These are phyloP conservation scores for Hericium erinaceus DNA, from an alignment of 768 basidiomycete species.

Conservation along the genomic window DNA sequence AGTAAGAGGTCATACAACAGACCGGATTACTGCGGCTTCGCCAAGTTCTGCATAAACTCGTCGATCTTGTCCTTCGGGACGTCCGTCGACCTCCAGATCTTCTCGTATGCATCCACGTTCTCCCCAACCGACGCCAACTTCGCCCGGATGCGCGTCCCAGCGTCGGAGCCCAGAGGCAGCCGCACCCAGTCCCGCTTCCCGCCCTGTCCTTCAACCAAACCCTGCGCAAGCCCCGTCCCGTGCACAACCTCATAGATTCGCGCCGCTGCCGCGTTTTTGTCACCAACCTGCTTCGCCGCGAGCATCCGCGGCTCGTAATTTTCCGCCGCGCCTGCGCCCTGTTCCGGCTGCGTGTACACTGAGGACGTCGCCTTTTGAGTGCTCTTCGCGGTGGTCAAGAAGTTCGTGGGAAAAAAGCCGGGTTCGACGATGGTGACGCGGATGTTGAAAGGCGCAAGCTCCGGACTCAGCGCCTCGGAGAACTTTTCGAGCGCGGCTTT, in stretches of 20 bases:
- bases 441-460: conserved; percentile 21
- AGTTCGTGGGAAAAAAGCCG: conserved; percentile 22
- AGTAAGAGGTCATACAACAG: too few relatives aligned
- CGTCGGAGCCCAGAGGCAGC: conserved; percentile 18
- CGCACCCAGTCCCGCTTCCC: conserved; percentile 15
- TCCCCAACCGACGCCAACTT: conserved; percentile 14
- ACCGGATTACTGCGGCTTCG: too few relatives aligned
- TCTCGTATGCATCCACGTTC: conserved; percentile 16
- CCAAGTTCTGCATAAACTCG: not conserved
- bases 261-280: conserved; percentile 14
- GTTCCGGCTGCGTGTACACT: conserved; percentile 15
- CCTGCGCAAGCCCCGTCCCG: conserved; percentile 13
- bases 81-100: conserved; percentile 20
- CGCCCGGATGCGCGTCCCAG: conserved; percentile 11
- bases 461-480: conserved; percentile 18
- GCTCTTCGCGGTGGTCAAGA: conserved; percentile 7
- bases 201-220: conserved; percentile 5
- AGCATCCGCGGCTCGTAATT: conserved; percentile 1
- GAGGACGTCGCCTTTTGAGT: not conserved
- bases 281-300: conserved; percentile 16
- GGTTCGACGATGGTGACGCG: conserved; percentile 18
- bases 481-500: conserved; percentile 21
- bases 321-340: conserved; percentile 11
- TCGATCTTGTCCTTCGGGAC: conserved; percentile 12
- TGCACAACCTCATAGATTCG: conserved; percentile 19